Base-by-base conservation (phyloP, 768 basidiomycete species). In the Tubosaeta brunneosetosa region DNA sequence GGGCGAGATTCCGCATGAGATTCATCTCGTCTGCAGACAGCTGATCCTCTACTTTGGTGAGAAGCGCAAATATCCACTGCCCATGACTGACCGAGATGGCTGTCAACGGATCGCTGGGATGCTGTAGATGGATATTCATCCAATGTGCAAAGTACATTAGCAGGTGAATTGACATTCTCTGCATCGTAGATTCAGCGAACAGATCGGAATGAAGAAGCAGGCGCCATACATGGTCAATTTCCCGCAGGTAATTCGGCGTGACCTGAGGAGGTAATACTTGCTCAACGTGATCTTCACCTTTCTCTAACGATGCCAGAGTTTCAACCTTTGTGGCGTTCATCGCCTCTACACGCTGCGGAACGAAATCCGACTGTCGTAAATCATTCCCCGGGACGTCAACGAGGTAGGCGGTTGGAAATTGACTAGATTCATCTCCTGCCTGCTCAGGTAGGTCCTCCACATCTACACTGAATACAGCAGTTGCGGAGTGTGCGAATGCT, bases 101-200 rank as follows among this genome's bases (percentile, higher is more conserved):
- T 58, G 70, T 73, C 45, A 64, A 56, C 29, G 71, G 60, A 51
- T 74, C 69, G 6, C 66, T 68, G 4, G 57, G 60, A 22, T 76
- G 68, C 43, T 82, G 75, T 7, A 88, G 65, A 55, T 86, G 76
- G 13, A 77, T 52, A 56, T 84, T 84, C 56, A 89, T 83, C 89
- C 89, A 92, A 61, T 90, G 80, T 16, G 82, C 77, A 66, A 91
- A 91, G 66, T 90, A 91, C 86, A 88, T 89, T 53, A 92, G 68
- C 42, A 91, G 75, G 64, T 89, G 89, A 26, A 91, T 65, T 5
- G 86, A 81, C 66, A 75, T 80, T 61, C 79, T 77, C 89, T 91
- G 57, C 31, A 54, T 25, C 25, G 14, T 50, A 47, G 45, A 43
- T 47, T 63, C 19, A 62, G 53, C 47, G 14, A 36, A 48, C 47